Base-by-base conservation (phyloP, 2,329 filamentous ascomycete species). In the Epichloe glyceriae region DNA sequence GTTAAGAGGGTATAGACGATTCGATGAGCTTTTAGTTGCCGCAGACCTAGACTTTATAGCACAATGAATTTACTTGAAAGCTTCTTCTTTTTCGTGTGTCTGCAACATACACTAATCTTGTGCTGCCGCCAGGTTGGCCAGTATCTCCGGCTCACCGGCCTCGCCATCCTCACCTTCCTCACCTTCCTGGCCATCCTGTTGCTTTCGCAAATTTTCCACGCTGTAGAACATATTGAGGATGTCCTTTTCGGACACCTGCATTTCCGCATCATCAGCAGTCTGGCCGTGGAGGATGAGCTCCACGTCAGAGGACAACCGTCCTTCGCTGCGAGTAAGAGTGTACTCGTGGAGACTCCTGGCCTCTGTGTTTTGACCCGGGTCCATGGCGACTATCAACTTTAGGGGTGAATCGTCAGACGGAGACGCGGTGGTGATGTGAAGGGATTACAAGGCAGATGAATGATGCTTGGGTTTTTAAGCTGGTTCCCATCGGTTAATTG, bases 371-470 rank as follows among this genome's bases (percentile, higher is more conserved):
- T 63, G 62, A 39, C 58, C 54, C 1, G 66, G 59, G 51, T 77
- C 71, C 37, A 73, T 55, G 14, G 71, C 64, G 5, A 69, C 65
- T 39, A 73, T 54, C 35, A 76, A 54, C 50, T 54, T 62, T 19
- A 60, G 64, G 3, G 56, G 52, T 3, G 56, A 52, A 7, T 56
- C 52, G 22, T 50, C 53, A 34, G 52, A 50, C 14, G 60, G 8
- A 11, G 54, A 11, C 65, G 51, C 50, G n/a, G 66, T 54, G 30
- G 64, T 60, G 11, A 75, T 60, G 60, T 82, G 78, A 4, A 91
- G 74, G 1, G 76, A 58, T 86, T 88, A 7, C 84, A 84, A 2
- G 73, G 70, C 4, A 88, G 64, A 39, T 70, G 64, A 49, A 88
- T 68, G 53, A 65, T 56, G 48, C 63, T 56, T 60, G 47, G 73